Evolutionary conservation across 208 protist genomes (phyloP), one percentile per base, ranked within the genome.

Genomic region (Trypanosomatidae sp.): DNA sequence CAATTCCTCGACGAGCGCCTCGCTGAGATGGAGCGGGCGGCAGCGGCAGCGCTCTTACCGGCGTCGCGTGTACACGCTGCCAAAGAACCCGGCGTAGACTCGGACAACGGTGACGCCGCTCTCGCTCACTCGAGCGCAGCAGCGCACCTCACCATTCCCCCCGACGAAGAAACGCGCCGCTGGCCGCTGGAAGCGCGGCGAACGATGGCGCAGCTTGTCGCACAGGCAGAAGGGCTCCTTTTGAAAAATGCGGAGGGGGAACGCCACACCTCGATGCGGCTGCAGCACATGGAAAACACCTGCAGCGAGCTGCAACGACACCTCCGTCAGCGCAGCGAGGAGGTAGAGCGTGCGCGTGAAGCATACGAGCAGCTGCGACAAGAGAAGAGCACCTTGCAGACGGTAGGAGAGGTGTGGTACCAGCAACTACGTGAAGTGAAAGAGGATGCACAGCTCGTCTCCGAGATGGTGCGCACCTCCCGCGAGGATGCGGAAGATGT

Each of bases 1-100:
- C 84, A 91, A 66, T 71, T 81, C 1, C 70, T 96, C n/a, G 91
- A 96, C 58, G 81, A 80, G 47, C 85, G 88, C 28, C 73, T 96
- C 17, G 89, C 85, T 1, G 89, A 92, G 62, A 89, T 91, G 77
- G 85, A 96, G 70, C 80, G 81, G 3, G 80, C 76, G 9, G 77
- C 87, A 25, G 81, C 79, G 13, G 68, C 76, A 10, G 76, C 79
- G 41, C 80, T 79, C 28, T 62, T 94, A 36, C 72, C 71, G 39
- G 79, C 82, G 17, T 68, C 83, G 22, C 70, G 62, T 33, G 50
- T 44, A 4, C 44, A 50, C 69, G 41, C 84, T 17, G 17, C 55
- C 47, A 53, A 55, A 56, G 68, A 44, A 7, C 22, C 66, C 49
- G n/a, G 19, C 22, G 10, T 55, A 47, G 55, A 19, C n/a, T 28